Base-by-base conservation (phyloP, 768 basidiomycete species). In the Termitomyces sp. region DNA sequence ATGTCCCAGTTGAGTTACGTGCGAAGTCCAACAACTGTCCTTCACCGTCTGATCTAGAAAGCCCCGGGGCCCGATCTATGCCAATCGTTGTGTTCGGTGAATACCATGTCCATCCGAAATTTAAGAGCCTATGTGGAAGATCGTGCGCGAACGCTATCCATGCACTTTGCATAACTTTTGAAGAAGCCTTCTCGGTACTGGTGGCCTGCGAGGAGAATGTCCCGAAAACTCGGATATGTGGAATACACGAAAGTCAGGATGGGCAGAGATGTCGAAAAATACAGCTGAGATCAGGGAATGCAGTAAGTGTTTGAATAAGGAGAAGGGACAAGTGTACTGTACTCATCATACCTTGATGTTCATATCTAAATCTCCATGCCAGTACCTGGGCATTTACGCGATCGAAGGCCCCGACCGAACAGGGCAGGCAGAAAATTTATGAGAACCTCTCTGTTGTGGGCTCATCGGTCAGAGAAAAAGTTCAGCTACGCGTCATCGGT, bases 71-170 rank as follows among this genome's bases (percentile, higher is more conserved):
- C 60, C 63, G 4, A 61, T 44, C 48, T 60, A 47, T 16, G 52
- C 63, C 14, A 64, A 47, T 61, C 14, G 33, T 42, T 7, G 56
- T 48, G 10, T 51, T 50, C 6, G 64, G 56, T 36, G 63, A 53
- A 44, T 64, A 69, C 44, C 30, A 24, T 7, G 67, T 59, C 68
- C 68, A 69, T 0, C 68, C 67, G 36, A 57, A 52, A 16, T 59
- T 43, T 9, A 44, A 16, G 46, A 75, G 55, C 1, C 72, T 74
- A 5, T 69, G 50, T 12, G 49, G 48, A 0, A 75, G 77, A 58
- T 76, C 69, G 20, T 71, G 67, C 10, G 76, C 76, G 55, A 78
- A 78, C 8, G 71, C 66, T 7, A 74, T 72, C 77, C 76, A 78
- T 0, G 72, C 74, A 10, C 63, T 58, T 60, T 76, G 74, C 1